phyloP scores from a whole-genome alignment of 768 basidiomycete species.

The Baorangia bicolor region DNA sequence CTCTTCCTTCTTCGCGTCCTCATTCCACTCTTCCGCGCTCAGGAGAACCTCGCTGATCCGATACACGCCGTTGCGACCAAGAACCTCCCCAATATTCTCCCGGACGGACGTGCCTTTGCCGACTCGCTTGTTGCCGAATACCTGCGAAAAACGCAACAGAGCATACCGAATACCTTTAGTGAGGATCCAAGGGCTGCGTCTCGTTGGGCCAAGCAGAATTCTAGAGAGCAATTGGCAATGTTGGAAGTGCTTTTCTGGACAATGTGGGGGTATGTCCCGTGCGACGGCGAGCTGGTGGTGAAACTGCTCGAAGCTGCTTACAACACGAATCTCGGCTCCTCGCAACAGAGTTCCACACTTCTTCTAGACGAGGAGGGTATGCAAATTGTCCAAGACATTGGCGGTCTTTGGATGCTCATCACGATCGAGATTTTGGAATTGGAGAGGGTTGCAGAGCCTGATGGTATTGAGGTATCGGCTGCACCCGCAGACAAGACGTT shows the following conservation, averaged over 20 bases:
- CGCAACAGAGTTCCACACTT: conserved; percentile 60
- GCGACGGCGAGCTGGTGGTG: conserved; percentile 61
- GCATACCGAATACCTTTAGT: conserved; percentile 44
- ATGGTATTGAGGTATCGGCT: conserved; percentile 50
- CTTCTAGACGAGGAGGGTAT: conserved; percentile 74
- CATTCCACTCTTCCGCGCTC: conserved; percentile 73
- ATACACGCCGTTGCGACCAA: conserved; percentile 54
- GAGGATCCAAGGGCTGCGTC: conserved; percentile 58
- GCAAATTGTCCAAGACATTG: conserved; percentile 63
- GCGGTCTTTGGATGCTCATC: conserved; percentile 76
- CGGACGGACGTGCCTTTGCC: conserved; percentile 64
- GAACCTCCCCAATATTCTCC: conserved; percentile 58
- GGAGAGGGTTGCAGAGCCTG: conserved; percentile 60
- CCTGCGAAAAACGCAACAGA: conserved; percentile 46
- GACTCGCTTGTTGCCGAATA: conserved; percentile 61
- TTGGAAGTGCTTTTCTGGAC: conserved; percentile 89
- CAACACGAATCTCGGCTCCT: conserved; percentile 59
- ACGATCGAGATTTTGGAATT: conserved; percentile 79
- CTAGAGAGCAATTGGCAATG: conserved; percentile 74
- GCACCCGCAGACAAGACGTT: conserved; percentile 47
- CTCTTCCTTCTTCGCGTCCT: conserved; percentile 67
- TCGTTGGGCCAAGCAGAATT: conserved; percentile 72
- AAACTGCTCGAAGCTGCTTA: conserved; percentile 66
- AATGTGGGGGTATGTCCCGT: conserved; percentile 74
- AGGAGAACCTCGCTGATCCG: conserved; percentile 54